Evolutionary conservation across 306 rosid genomes (phyloP).

Genomic region (Abrus pulchellus): DNA sequence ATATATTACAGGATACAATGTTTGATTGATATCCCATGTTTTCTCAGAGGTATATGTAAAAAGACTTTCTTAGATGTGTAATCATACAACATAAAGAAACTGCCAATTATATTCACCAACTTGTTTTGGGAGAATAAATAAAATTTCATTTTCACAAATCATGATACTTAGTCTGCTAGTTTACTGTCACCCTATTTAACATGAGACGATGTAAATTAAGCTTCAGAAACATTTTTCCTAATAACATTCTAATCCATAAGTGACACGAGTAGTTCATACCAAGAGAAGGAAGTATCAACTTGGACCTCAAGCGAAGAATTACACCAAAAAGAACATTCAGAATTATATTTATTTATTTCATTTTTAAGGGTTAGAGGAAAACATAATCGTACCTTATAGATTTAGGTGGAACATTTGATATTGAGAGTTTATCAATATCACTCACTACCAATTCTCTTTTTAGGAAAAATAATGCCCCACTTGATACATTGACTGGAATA

Average conservation of each 20-base stretch:
- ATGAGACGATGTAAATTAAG: slow-evolving; percentile 14
- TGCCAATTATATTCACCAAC: slow-evolving; percentile 11
- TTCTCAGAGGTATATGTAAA: neutral
- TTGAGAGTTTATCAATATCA: slow-evolving; percentile 93
- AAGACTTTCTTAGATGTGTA: slow-evolving; percentile 17
- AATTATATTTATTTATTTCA: neutral
- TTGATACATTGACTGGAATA: slow-evolving; percentile 92
- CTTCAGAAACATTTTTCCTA: slow-evolving; percentile 11
- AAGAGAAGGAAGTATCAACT: slow-evolving; percentile 44
- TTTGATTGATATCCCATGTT: neutral
- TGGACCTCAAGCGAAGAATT: slow-evolving; percentile 7
- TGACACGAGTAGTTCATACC: slow-evolving; percentile 13
- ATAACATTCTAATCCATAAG: slow-evolving; percentile 2
- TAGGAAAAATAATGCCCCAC: slow-evolving; percentile 83
- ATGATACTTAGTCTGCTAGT: neutral
- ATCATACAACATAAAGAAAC: slow-evolving; percentile 4
- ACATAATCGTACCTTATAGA: slow-evolving; percentile 69
- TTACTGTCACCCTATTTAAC: slow-evolving; percentile 1
- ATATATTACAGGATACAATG: neutral
- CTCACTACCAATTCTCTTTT: slow-evolving; percentile 86
- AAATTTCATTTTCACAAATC: slow-evolving; percentile 16
- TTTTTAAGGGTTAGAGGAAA: neutral
- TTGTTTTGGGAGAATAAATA: neutral
- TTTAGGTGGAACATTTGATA: slow-evolving; percentile 84
- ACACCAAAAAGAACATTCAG: neutral